phyloP scores from a whole-genome alignment of 208 protist species.

The Porcisia hertigi region DNA sequence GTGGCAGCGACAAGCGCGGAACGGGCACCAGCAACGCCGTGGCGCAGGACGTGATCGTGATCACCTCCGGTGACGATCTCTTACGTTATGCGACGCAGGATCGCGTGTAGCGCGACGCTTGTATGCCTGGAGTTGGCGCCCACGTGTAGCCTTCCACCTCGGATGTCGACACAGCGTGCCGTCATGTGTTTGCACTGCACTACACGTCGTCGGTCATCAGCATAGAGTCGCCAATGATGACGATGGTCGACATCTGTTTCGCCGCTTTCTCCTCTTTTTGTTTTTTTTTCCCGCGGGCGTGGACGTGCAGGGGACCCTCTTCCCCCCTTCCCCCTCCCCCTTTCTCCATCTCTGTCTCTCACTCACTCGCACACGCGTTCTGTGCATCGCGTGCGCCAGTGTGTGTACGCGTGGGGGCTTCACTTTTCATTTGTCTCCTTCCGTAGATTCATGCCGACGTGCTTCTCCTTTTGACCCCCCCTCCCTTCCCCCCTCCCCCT shows the following conservation, averaged over 20 bases:
- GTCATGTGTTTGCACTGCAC: background rate
- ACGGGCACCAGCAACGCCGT: constrained; percentile 5
- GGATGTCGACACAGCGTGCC: background rate
- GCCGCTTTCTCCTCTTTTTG: background rate
- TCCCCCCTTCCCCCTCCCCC: background rate
- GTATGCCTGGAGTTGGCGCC: background rate
- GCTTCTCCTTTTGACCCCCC: too few species aligned
- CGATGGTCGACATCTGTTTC: background rate
- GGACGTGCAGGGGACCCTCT: background rate
- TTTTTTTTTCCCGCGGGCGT: background rate
- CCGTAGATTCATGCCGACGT: too few species aligned
- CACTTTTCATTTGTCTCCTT: too few species aligned
- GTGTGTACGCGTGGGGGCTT: too few species aligned
- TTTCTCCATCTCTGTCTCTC: background rate
- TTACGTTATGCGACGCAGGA: constrained; percentile 71
- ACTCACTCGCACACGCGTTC: background rate
- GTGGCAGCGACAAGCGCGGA: constrained; percentile 1
- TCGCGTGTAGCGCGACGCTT: constrained; percentile 5
- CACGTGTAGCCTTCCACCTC: background rate
- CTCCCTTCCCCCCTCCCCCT: too few species aligned
- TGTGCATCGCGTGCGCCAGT: too few species aligned
- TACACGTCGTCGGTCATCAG: background rate
- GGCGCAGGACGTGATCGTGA: constrained; percentile 66
- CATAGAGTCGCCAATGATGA: background rate
- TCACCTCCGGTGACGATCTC: constrained; percentile 73